phyloP scores from a whole-genome alignment of 805 yeast genomes.

The Candida dajiaensis region DNA sequence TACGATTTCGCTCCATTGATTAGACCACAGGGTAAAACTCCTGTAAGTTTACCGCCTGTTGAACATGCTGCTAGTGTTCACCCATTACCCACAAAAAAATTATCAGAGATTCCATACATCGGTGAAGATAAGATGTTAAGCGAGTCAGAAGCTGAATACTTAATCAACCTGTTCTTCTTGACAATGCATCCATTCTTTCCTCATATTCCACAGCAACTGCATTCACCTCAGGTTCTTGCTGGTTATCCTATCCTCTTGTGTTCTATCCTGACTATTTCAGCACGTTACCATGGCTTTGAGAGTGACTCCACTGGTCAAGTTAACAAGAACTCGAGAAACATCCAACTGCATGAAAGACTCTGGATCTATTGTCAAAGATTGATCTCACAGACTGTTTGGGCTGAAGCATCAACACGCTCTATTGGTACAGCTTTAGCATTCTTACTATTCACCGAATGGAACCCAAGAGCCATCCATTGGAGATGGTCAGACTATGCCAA shows the following conservation, averaged over 20 bases:
- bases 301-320: conserved; percentile 28
- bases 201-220: conserved; percentile 70
- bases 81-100: conserved; percentile 30
- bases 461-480: conserved; percentile 91
- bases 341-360: conserved; percentile 67
- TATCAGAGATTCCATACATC: conserved; percentile 62
- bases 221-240: conserved; percentile 57
- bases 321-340: conserved; percentile 35
- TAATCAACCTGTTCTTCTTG: conserved; percentile 58
- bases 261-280: conserved; percentile 72
- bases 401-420: conserved; percentile 82
- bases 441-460: conserved; percentile 87
- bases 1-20: conserved; percentile 20
- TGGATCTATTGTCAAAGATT: conserved; percentile 83
- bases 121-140: conserved; percentile 51
- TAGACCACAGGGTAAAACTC: conserved; percentile 17
- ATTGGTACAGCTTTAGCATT: conserved; percentile 85
- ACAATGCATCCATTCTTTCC: conserved; percentile 91
- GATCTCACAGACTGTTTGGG: conserved; percentile 88
- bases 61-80: conserved; percentile 26
- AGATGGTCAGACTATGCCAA: conserved; percentile 82
- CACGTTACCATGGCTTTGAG: conserved; percentile 65
- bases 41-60: conserved; percentile 26
- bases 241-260: conserved; percentile 78
- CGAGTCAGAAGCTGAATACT: conserved; percentile 51